Evolutionary conservation across 2,329 filamentous ascomycete genomes (phyloP), one percentile per base, ranked within the genome.

Genomic region (Hymenoscyphus occultus): DNA sequence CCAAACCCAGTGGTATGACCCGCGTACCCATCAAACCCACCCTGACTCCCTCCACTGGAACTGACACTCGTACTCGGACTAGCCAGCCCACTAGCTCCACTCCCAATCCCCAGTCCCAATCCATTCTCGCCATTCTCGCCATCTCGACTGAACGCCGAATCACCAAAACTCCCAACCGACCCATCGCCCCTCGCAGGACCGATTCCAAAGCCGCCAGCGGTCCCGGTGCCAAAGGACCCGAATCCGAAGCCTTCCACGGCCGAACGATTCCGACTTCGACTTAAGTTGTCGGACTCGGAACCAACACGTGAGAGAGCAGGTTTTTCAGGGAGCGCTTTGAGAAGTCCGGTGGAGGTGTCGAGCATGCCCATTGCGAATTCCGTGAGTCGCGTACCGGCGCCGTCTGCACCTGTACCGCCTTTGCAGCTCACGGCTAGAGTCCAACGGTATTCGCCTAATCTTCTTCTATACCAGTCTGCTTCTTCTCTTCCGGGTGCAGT

Each of bases 401-500:
- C 83, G 0, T 68, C 71, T 19, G 69, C 69, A 1, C 65, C 64
- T 22, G 60, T 58, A 42, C 67, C 69, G 19, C 68, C 76, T 75
- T 92, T 92, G 56, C 87, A 89, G 77, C 90, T 93, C 59, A 98
- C 93, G 9, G 90, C 90, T 63, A 98, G 81, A 10, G 94, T 97
- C 94, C 94, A 99, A 60, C 92, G 86, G 75, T 97, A 98, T 78
- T 99, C 94, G 66, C 88, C 89, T 28, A 98, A 79, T 0, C 94
- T 83, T 13, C 91, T 85, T 45, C 91, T 87, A 78, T 98, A 99
- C 83, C 96, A 98, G 39, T 95, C 92, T 0, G 91, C 92, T 77
- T 98, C 94, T 75, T 97, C 93, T 59, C 87, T 84, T 0, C 91
- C 92, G 0, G 92, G 92, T 0, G 91, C 91, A 0, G 93, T 97